Evolutionary conservation across 1,284 basidiomycete species (phyloP), one percentile per base, ranked within the genome.

Genomic region (Malassezia japonica): DNA sequence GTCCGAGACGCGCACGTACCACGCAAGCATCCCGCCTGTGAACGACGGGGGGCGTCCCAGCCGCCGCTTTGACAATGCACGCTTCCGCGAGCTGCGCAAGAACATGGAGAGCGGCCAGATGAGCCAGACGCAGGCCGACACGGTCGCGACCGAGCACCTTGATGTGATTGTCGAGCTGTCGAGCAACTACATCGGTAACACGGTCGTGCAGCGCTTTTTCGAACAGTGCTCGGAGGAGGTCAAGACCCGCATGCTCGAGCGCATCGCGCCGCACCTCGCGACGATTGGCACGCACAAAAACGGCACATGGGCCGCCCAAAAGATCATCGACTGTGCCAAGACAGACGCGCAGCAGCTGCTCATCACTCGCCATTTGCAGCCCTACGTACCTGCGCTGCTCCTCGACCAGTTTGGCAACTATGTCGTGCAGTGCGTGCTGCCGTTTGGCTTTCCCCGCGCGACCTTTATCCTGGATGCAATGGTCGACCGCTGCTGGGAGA

Each of bases 211-310:
- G 77, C 92, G 95, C 75, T 77, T 98, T 24, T 98, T 95, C 64
- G 92, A 96, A 75, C 84, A 82, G 61, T 88, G 87, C 67, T 86
- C 86, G 18, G 76, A 83, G 32, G 74, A 68, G 2, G 83, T 88
- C 41, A 81, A 91, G 61, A 80, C 87, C 59, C 82, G 83, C 15
- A 90, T 98, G 87, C 78, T 99, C 38, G 89, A 96, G 68, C 83
- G 89, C 39, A 84, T 98, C 53, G 82, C 84, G 2, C 94, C 94
- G 46, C 86, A 94, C 73, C 78, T 99, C 21, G 94, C 92, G 23
- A 88, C 88, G 80, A 94, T 96, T 60, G 94, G 94, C 42, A 90
- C 92, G 45, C 94, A 99, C 78, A 98, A 98, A 78, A 98, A 98
- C 65, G 94, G 94, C 33, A 99, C 94, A 0, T 98, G 94, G 94